Conservation (phyloP, 2,329 filamentous ascomycete species). For the Sarocladium brachiariae region DNA sequence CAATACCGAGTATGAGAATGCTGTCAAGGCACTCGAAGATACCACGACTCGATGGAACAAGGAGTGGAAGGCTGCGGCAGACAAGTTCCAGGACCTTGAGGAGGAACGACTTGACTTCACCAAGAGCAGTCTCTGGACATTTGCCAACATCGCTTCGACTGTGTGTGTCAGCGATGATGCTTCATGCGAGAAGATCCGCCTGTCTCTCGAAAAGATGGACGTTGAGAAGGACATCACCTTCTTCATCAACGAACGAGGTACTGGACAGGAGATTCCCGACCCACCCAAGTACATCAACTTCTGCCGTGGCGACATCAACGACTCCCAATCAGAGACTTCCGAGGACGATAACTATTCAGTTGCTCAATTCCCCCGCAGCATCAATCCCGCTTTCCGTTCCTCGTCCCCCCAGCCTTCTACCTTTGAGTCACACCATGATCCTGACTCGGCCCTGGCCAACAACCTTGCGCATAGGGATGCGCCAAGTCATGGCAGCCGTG, state of each 20-base stretch:
- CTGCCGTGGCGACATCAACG: constrained; percentile 77
- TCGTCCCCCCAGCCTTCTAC: constrained; percentile 93
- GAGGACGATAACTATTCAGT: constrained; percentile 90
- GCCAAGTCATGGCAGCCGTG: constrained; percentile 37
- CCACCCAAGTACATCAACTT: constrained; percentile 99
- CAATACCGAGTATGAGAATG: constrained; percentile 87
- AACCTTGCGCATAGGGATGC: constrained; percentile 57
- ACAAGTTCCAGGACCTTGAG: constrained; percentile 98
- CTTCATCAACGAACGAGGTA: constrained; percentile 86
- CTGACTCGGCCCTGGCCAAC: constrained; percentile 64
- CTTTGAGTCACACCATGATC: constrained; percentile 87
- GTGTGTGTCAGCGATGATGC: constrained; percentile 97
- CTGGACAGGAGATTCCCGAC: constrained; percentile 95
- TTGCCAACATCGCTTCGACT: constrained; percentile 93
- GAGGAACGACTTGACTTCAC: constrained; percentile 95
- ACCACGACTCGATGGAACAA: constrained; percentile 95
- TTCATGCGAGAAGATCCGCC: constrained; percentile 90
- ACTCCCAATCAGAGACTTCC: constrained; percentile 73
- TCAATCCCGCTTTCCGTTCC: constrained; percentile 92
- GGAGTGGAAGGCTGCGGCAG: constrained; percentile 96
- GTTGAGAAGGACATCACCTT: constrained; percentile 87
- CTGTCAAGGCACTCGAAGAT: constrained; percentile 88
- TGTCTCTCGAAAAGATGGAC: constrained; percentile 91
- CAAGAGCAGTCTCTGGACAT: constrained; percentile 96
- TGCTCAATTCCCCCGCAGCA: constrained; percentile 88